Evolutionary conservation across 2,329 filamentous ascomycete genomes (phyloP).

Genomic region (Ceratocystis ficicola): DNA sequence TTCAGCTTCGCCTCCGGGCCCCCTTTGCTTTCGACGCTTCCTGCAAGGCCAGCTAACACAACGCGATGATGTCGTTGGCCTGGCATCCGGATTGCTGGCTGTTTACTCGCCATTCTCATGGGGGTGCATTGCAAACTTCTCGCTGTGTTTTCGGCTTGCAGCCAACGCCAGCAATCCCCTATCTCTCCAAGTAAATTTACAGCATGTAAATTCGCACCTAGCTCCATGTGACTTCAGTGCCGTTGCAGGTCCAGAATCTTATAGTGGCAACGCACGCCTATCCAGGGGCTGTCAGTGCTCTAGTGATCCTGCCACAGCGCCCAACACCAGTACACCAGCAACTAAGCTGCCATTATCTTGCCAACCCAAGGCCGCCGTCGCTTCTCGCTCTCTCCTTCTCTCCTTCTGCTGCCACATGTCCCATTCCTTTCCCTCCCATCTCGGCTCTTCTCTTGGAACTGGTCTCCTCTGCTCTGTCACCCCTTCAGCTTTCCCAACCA

Average conservation of each 20-base stretch:
- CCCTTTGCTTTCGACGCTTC: too few relatives aligned
- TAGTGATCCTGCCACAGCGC: not conserved
- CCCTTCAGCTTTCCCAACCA: conserved; percentile 7
- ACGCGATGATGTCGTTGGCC: too few relatives aligned
- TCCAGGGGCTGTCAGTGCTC: not conserved
- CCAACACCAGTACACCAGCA: not conserved
- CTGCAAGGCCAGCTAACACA: too few relatives aligned
- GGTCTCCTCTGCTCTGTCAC: not conserved
- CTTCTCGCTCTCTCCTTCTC: too few relatives aligned
- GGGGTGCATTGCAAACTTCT: too few relatives aligned
- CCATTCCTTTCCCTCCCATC: not conserved
- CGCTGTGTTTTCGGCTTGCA: too few relatives aligned
- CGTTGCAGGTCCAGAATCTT: not conserved
- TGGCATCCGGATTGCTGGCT: too few relatives aligned
- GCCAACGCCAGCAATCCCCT: not conserved
- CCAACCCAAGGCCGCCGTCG: not conserved
- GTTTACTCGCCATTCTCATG: too few relatives aligned
- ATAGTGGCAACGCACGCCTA: not conserved
- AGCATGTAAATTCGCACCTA: not conserved
- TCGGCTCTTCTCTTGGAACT: not conserved
- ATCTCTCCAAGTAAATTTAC: too few relatives aligned
- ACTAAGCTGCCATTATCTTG: not conserved
- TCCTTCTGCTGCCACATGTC: not conserved
- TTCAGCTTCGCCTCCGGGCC: not conserved
- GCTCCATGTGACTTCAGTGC: not conserved